These are phyloP conservation scores for Vitis hybrid DNA, from an alignment of 177 flowering plant species.

Conservation along the genomic window DNA sequence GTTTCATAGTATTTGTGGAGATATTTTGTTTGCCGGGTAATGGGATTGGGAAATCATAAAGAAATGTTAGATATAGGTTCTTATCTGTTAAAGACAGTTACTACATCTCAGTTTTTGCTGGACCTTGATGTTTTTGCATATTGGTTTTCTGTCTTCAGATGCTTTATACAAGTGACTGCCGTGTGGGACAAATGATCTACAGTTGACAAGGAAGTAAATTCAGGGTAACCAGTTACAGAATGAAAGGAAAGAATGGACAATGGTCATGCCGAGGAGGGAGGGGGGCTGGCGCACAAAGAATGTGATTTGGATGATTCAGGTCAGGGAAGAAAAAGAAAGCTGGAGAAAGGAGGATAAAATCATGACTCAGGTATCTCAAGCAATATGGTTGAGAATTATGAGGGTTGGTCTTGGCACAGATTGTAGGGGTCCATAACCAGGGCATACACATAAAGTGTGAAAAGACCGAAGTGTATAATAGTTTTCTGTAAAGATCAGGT, in stretches of 20 bases:
- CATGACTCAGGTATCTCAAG: background rate
- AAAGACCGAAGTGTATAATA: background rate
- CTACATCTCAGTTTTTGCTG: background rate
- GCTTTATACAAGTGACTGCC: background rate
- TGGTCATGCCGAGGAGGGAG: background rate
- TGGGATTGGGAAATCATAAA: background rate
- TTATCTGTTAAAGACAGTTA: background rate
- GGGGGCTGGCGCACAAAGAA: background rate
- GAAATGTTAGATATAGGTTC: background rate
- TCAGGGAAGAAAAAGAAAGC: background rate
- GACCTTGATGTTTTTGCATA: background rate
- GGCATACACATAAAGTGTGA: background rate
- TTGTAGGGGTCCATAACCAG: background rate
- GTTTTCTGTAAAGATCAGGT: slow-evolving; percentile 11
- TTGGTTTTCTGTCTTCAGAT: slow-evolving; percentile 1
- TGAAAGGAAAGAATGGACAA: background rate
- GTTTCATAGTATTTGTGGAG: background rate
- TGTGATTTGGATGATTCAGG: background rate
- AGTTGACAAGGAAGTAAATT: background rate
- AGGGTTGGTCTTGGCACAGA: background rate
- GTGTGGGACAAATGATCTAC: background rate
- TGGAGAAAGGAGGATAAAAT: background rate
- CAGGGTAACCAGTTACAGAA: background rate
- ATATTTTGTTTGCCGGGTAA: background rate
- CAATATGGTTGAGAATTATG: background rate